Conservation (phyloP, 345 rosid species). For the Punica granatum region DNA sequence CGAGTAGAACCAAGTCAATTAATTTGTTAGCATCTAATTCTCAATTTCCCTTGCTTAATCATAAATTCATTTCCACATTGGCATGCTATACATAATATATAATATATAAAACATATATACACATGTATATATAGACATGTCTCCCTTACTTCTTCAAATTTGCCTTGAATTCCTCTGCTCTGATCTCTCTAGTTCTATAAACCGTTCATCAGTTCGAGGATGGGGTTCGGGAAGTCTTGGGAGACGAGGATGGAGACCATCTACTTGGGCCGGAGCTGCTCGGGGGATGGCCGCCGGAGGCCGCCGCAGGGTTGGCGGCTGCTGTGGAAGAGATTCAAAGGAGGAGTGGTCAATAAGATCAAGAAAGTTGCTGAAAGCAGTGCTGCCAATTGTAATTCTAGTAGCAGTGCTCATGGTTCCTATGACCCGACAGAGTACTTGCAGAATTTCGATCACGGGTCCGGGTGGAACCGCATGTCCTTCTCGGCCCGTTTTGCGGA, state of each 20-base stretch:
- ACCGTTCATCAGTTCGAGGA: neutral
- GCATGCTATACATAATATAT: too few relatives aligned
- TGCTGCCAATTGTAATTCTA: neutral
- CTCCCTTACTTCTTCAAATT: neutral
- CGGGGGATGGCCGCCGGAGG: neutral
- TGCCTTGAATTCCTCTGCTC: neutral
- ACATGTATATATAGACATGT: neutral
- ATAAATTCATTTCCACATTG: neutral
- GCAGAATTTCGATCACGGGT: constrained; percentile 57
- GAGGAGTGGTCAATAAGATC: constrained; percentile 9
- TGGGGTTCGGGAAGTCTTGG: neutral
- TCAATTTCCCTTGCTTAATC: neutral
- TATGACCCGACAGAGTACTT: constrained; percentile 38
- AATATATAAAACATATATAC: too few relatives aligned
- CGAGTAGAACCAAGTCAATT: neutral
- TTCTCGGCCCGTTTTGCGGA: constrained; percentile 53
- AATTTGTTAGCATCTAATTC: neutral
- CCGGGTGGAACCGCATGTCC: constrained; percentile 44
- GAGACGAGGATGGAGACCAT: constrained; percentile 3
- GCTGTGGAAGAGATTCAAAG: constrained; percentile 32
- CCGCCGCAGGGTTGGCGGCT: constrained; percentile 21
- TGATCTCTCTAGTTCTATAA: neutral
- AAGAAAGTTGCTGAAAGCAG: constrained; percentile 16
- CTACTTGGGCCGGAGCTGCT: constrained; percentile 1
- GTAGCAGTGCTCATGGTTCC: constrained; percentile 1